Base-by-base conservation (phyloP, 176 grass and related monocot genomes). In the Pharus latifolius region DNA sequence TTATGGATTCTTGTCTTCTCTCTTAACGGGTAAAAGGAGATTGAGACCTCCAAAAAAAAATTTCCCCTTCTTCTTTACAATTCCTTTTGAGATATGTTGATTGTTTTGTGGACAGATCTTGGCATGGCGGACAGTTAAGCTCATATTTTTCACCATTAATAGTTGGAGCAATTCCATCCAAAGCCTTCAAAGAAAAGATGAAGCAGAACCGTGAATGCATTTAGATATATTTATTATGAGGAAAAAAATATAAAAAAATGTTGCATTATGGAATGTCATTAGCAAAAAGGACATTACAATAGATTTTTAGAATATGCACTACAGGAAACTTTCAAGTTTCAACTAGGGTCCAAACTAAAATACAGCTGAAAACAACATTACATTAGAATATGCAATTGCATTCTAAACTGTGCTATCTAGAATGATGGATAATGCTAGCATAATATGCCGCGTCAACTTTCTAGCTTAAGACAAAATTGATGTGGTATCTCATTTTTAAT, bases 111-210 rank as follows among this genome's bases (percentile, higher is more conserved):
- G 30, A 56, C 44, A 32, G 19, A 55, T 56, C 58, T 56, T 61
- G 59, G 46, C 18, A 48, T 69, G 29, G 49, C 58, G 33, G 25
- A 10, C 47, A 27, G 23, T 23, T 31, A 48, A 61, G n/a, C 55
- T 48, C 55, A 53, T 56, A 69, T 74, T 74, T 79, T n/a, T 47
- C 31, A 6, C n/a, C n/a, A n/a, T 63, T 73, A 43, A 60, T 76
- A 77, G 75, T 80, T 76, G 64, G 31, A 15, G 7, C 71, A 71
- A 86, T 65, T 81, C 58, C 46, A 60, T 56, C 49, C 34, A 80
- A 73, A 42, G 49, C 49, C n/a, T 50, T 7, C 38, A 65, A 65
- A 29, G 50, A 43, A 60, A 60, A 31, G 30, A 71, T 64, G 9
- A 49, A 49, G 45, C 35, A 60, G 20, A 80, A 65, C 12, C 42